phyloP scores from a whole-genome alignment of 2,329 filamentous ascomycete species.

The Xenoacremonium recifei region DNA sequence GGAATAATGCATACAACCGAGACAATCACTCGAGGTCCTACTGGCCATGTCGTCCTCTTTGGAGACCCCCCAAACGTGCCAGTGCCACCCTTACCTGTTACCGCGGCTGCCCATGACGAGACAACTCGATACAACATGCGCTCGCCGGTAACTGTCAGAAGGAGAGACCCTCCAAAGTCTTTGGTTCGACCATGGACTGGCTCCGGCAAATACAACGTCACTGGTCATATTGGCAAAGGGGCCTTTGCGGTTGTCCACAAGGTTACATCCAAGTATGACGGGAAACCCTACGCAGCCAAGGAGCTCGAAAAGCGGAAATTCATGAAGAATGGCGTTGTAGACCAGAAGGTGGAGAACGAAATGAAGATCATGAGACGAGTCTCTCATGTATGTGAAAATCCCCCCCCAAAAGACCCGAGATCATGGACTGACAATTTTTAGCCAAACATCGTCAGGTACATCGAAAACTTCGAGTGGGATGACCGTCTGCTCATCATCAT shows the following conservation, averaged over 20 bases:
- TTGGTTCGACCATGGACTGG: constrained; percentile 73
- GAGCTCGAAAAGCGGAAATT: constrained; percentile 91
- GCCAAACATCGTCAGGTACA: constrained; percentile 88
- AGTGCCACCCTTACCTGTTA: background rate
- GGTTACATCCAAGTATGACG: constrained; percentile 81
- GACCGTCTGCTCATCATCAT: constrained; percentile 89
- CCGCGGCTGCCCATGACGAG: constrained; percentile 9
- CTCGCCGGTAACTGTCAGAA: constrained; percentile 20
- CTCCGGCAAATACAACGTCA: constrained; percentile 79
- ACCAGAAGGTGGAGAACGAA: constrained; percentile 93
- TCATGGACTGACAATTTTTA: constrained; percentile 31
- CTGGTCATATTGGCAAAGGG: constrained; percentile 81
- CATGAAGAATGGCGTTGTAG: constrained; percentile 86
- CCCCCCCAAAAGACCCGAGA: background rate
- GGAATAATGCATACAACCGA: constrained; percentile 34
- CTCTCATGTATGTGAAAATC: constrained; percentile 63
- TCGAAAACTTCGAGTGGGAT: constrained; percentile 82
- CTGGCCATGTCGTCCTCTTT: constrained; percentile 44
- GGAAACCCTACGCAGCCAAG: constrained; percentile 84
- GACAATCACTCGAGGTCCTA: constrained; percentile 47
- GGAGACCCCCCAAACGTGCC: constrained; percentile 23
- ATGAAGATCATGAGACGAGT: constrained; percentile 93
- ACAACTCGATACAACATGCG: constrained; percentile 9
- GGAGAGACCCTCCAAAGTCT: constrained; percentile 25
- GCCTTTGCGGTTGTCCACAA: constrained; percentile 95